These are phyloP conservation scores for Ceratocystis cubensis DNA, from an alignment of 2,329 filamentous ascomycete genomes.

Conservation along the genomic window DNA sequence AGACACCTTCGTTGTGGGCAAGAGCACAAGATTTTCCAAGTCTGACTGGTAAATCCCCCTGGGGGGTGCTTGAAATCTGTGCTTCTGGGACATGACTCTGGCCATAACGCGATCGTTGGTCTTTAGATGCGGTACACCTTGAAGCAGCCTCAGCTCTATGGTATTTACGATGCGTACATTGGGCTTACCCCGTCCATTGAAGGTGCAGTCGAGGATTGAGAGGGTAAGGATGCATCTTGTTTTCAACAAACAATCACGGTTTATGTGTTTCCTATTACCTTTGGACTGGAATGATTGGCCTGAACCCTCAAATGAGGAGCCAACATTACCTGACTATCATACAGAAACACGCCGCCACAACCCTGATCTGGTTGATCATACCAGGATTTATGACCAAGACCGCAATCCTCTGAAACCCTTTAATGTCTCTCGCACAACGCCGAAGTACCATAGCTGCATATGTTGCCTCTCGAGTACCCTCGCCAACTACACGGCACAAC, in stretches of 20 bases:
- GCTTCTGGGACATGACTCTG: conserved; percentile 50
- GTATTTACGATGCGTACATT: conserved; percentile 7
- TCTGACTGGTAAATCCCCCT: conserved; percentile 57
- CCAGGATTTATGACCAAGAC: conserved; percentile 20
- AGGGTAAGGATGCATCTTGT: conserved; percentile 26
- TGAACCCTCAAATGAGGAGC: not conserved
- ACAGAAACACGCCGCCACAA: conserved; percentile 29
- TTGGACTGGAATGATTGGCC: conserved; percentile 24
- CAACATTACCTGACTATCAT: conserved; percentile 27
- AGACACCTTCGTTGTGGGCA: conserved; percentile 42
- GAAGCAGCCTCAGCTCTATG: not conserved
- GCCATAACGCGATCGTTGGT: conserved; percentile 30
- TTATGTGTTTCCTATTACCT: conserved; percentile 28
- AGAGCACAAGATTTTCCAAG: conserved; percentile 61
- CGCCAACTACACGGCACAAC: conserved; percentile 22
- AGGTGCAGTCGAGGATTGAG: conserved; percentile 24
- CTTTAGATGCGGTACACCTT: not conserved
- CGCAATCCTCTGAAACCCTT: conserved; percentile 27
- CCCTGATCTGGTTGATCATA: conserved; percentile 37
- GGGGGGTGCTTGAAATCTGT: conserved; percentile 61
- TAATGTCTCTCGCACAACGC: conserved; percentile 33
- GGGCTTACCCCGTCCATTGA: conserved; percentile 6
- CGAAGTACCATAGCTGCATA: conserved; percentile 31
- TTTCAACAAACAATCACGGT: conserved; percentile 39
- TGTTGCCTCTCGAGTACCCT: conserved; percentile 23